Base-by-base conservation (phyloP, 306 rosid species). In the Dalbergia cultrata region DNA sequence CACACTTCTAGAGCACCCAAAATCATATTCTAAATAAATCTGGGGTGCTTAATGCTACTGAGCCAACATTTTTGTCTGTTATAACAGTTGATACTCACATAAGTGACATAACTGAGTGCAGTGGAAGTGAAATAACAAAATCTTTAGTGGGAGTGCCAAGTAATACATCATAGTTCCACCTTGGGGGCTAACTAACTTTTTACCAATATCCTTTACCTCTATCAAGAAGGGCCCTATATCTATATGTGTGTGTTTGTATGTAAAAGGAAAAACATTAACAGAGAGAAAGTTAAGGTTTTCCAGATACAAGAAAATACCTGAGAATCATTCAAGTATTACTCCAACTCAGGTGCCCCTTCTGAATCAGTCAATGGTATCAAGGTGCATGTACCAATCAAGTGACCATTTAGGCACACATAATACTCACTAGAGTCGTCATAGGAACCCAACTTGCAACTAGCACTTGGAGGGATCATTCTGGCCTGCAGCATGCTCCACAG, bases 401-500 rank as follows among this genome's bases (percentile, higher is more conserved):
- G 99, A 65, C 97, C 99, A 6, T 95, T 93, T 63, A 95, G 97
- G 88, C 99, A 95, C 75, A 95, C 99, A 86, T 85, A 91, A 78
- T 95, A 95, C 85, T 95, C 98, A 2, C 91, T 84, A 66, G 89
- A 81, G 76, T 93, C 96, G 82, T 93, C 97, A 57, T 91, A 89
- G 61, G 97, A 88, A 63, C 88, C 99, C 90, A 95, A 80, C 82
- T 96, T 89, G 81, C 89, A 85, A 80, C 94, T 90, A 39, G 99
- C 99, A 87, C 99, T 93, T 80, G 70, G 97, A 17, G 99, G 97
- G 59, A 95, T 91, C 99, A 95, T 95, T 80, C 87, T 84, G 37
- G 97, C 97, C 87, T 95, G 94, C 83, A 86, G 74, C 99, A 95
- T 95, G 87, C 86, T 95, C 99, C 99, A 93, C 76, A 93, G 60